Evolutionary conservation across 73 alveolate species (phyloP).

Genomic region (Halteria grandinella): DNA sequence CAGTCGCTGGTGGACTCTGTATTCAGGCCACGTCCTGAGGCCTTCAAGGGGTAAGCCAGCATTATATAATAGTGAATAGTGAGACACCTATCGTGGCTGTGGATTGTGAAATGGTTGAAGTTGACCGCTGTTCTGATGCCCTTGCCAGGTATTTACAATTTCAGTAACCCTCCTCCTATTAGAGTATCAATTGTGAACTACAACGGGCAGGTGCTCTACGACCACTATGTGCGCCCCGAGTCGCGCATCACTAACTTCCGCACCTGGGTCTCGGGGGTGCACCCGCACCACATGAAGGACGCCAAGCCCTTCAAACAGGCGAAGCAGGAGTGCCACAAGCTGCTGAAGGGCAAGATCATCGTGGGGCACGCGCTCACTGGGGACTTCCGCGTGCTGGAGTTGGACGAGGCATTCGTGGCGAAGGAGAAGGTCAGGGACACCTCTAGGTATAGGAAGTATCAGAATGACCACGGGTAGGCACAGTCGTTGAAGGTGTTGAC

Average conservation of each 20-base stretch:
- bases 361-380: slow-evolving; percentile 79
- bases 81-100: slow-evolving; percentile 75
- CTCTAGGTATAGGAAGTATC: slow-evolving; percentile 47
- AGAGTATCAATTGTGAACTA: slow-evolving; percentile 83
- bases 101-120: slow-evolving; percentile 92
- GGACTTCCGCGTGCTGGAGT: slow-evolving; percentile 71
- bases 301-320: slow-evolving; percentile 74
- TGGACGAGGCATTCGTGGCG: slow-evolving; percentile 41
- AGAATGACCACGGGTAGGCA: slow-evolving; percentile 60
- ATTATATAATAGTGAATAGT: too few relatives aligned
- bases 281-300: slow-evolving; percentile 69
- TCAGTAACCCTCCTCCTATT: too few relatives aligned
- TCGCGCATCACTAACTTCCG: slow-evolving; percentile 74
- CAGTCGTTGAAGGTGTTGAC: slow-evolving; percentile 67
- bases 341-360: slow-evolving; percentile 69
- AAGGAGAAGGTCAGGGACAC: slow-evolving; percentile 67
- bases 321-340: slow-evolving; percentile 38
- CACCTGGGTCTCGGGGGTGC: slow-evolving; percentile 85
- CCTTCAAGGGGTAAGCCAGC: too few relatives aligned
- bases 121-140: slow-evolving; percentile 66
- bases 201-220: slow-evolving; percentile 80
- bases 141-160: slow-evolving; percentile 75
- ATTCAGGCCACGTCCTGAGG: too few relatives aligned
- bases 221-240: slow-evolving; percentile 71
- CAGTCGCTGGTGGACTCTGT: neutral